phyloP scores from a whole-genome alignment of 2,329 filamentous ascomycete genomes.

The Talaromyces pinophilus region DNA sequence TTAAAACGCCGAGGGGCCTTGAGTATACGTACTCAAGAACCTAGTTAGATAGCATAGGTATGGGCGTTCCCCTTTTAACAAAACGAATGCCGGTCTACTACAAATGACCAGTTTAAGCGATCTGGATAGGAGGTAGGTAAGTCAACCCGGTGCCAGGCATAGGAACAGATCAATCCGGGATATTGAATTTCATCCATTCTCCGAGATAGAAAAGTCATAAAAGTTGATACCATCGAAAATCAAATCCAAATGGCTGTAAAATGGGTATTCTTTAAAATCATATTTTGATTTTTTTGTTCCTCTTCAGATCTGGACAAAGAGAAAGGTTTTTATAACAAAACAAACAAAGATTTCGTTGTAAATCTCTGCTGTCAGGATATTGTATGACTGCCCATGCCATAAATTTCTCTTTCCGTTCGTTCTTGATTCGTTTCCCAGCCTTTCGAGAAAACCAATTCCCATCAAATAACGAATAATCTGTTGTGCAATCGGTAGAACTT shows the following conservation, averaged over 20 bases:
- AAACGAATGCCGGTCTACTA: too few species aligned
- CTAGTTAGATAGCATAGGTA: too few species aligned
- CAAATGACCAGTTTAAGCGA: too few species aligned
- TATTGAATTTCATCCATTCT: neutral
- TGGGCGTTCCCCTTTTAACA: too few species aligned
- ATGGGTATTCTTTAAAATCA: slow-evolving; percentile 16
- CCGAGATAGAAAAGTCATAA: neutral
- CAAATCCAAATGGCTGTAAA: neutral
- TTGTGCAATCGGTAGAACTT: slow-evolving; percentile 12
- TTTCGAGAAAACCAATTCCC: slow-evolving; percentile 11
- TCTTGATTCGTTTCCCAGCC: neutral
- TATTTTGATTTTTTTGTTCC: slow-evolving; percentile 23
- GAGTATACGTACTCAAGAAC: too few species aligned
- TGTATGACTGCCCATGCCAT: slow-evolving; percentile 16
- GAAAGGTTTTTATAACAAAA: slow-evolving; percentile 9
- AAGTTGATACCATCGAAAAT: neutral
- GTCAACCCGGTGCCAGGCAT: too few species aligned
- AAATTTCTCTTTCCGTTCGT: slow-evolving; percentile 2
- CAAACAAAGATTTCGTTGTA: neutral
- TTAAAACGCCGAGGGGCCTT: neutral
- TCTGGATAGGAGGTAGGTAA: too few species aligned
- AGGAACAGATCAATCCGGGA: neutral
- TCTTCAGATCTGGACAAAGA: slow-evolving; percentile 8
- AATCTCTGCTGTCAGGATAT: neutral
- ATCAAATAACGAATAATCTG: neutral